Conservation (phyloP, 768 basidiomycete genomes). For the Mycena floridula region DNA sequence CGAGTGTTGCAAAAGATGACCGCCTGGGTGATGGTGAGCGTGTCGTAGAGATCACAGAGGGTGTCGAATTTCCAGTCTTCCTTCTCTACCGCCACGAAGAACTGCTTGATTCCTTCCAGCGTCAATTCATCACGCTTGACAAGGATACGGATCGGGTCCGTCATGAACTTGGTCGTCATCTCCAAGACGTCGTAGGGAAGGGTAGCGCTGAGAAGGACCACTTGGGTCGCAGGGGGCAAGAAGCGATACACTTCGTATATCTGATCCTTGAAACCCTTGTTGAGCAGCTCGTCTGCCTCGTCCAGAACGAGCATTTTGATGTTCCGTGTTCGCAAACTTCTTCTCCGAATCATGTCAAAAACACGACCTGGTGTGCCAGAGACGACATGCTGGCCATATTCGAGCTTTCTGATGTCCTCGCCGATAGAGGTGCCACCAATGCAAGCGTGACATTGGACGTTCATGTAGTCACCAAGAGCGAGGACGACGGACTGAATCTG, state of each 20-base stretch:
- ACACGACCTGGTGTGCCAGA: constrained; percentile 97
- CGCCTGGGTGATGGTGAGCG: constrained; percentile 97
- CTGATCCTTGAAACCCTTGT: constrained; percentile 99
- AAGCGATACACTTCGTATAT: constrained; percentile 99
- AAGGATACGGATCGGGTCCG: constrained; percentile 94
- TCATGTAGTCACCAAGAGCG: constrained; percentile 98
- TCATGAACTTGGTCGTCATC: constrained; percentile 99
- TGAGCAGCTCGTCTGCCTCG: constrained; percentile 93
- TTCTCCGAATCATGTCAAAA: constrained; percentile 97
- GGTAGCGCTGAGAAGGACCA: constrained; percentile 93
- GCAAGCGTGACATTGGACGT: constrained; percentile 97
- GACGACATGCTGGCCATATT: constrained; percentile 96
- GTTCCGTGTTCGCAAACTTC: constrained; percentile 88
- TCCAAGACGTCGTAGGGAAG: constrained; percentile 95
- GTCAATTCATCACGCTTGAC: constrained; percentile 99
- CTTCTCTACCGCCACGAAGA: constrained; percentile 98
- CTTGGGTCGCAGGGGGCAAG: constrained; percentile 94
- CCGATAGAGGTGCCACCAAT: constrained; percentile 97
- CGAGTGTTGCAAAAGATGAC: constrained; percentile 99
- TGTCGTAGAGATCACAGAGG: constrained; percentile 95
- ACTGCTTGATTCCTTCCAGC: constrained; percentile 92
- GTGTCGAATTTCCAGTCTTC: constrained; percentile 99
- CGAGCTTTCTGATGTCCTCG: constrained; percentile 95
- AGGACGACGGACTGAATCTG: constrained; percentile 97
- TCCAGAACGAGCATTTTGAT: constrained; percentile 97